Conservation (phyloP, 78 protist species). For the Diacronema lutheri region DNA sequence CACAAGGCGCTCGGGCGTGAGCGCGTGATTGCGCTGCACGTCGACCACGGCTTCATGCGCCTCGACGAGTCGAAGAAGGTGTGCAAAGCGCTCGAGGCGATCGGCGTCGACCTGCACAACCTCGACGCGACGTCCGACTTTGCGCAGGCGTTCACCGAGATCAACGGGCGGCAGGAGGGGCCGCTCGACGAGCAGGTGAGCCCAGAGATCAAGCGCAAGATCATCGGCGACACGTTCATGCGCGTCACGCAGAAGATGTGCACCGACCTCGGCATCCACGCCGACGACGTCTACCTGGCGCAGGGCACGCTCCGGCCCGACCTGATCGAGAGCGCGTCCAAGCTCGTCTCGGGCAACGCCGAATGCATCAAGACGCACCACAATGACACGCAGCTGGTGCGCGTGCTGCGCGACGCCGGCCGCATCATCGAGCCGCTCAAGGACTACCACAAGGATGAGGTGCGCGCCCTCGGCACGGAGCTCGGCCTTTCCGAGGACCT, state of each 20-base stretch:
- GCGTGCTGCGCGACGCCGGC: conserved; percentile 71
- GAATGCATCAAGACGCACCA: conserved; percentile 94
- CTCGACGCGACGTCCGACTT: background rate
- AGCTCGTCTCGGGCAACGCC: conserved; percentile 56
- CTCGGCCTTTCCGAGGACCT: conserved; percentile 82
- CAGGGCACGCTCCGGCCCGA: conserved; percentile 94
- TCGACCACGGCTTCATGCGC: conserved; percentile 95
- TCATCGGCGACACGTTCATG: conserved; percentile 95
- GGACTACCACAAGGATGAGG: conserved; percentile 94
- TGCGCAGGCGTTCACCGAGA: background rate
- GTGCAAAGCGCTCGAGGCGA: conserved; percentile 41
- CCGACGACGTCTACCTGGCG: background rate
- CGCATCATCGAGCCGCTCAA: conserved; percentile 86
- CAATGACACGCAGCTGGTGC: conserved; percentile 87
- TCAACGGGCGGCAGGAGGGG: background rate
- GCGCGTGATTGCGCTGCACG: conserved; percentile 36
- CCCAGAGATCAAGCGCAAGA: conserved; percentile 91
- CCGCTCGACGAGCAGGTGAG: background rate
- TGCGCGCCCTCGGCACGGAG: conserved; percentile 77
- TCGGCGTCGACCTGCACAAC: conserved; percentile 51
- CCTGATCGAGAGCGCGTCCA: conserved; percentile 87
- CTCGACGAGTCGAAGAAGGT: conserved; percentile 47
- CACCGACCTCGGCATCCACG: background rate
- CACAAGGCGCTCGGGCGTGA: conserved; percentile 84
- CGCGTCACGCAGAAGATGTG: background rate